Evolutionary conservation across 1,139 yeast species (phyloP), one percentile per base, ranked within the genome.

Genomic region (Saccharomyces hybrid): DNA sequence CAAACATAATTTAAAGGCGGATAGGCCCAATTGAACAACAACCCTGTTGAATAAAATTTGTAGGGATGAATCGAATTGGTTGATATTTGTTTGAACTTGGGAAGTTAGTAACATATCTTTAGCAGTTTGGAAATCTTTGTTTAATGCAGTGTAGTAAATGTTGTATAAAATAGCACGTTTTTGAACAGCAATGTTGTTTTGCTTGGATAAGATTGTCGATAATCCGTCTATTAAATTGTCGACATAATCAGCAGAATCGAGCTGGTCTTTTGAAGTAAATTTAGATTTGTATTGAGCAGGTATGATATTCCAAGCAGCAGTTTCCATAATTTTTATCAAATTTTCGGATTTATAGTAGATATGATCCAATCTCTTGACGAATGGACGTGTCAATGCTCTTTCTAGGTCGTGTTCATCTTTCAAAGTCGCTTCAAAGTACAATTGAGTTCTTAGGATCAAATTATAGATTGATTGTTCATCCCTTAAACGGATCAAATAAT

Each of bases 21-120:
- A 84, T 62, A 95, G 79, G 57, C 99, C 99, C 61, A 95, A 81
- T 75, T 95, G 99, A 58, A 90, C 97, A 63, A 95, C 80, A 14
- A 96, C 90, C 73, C 99, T 82, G 78, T 95, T 95, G 78, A 89
- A 95, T 66, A 89, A 79, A 55, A 93, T 91, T 78, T 93, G 99
- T 63, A 93, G 76, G 48, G 84, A 76, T 44, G 95, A 83, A 65
- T 93, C 98, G 49, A 95, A 85, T 52, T 83, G 80, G 72, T 88
- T 89, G 65, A 93, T 88, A 50, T 86, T 78, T 48, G 86, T 77
- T 74, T 88, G 95, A 65, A 91, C 77, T 71, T 89, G 95, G 16
- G 96, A 87, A 75, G 82, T 78, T 65, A 91, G 79, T 72, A 93
- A 80, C 81, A 91, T 82, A 61, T 89, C 96, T 71, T 95, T 84